Evolutionary conservation across 805 yeast genomes (phyloP), one percentile per base, ranked within the genome.

Genomic region (Candida berthetii): DNA sequence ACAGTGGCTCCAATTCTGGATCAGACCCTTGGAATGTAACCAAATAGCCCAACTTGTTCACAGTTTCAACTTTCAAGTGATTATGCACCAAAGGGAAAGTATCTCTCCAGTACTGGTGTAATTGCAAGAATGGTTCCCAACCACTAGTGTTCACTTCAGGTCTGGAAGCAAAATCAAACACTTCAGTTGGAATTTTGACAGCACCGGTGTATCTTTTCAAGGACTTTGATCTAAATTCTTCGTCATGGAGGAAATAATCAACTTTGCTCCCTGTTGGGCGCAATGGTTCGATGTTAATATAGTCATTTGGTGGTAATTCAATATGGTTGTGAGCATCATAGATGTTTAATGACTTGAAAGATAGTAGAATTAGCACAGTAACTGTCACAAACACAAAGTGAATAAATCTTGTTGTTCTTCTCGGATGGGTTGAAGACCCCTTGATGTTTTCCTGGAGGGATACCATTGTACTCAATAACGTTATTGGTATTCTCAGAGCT

Each of bases 1-100:
- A 52, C 15, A 81, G 50, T 7, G 96, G 95, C 54, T 81, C 77
- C 48, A 80, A 62, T 2, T 57, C 45, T 3, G 52, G 22, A 35
- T 74, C 54, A 4, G 73, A 55, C 9, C 95, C 95, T 45, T 71
- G 58, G 74, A 84, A 77, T 17, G 85, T 80, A 54, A 69, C 71
- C 3, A 87, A 66, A 39, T 85, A 61, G 4, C 88, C 91, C 42
- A 79, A 69, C 17, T 75, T 72, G 52, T 85, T 85, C 40, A 85
- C 74, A 25, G 62, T 69, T 40, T 73, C 78, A 10, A 80, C 62
- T 31, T 70, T 65, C 43, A 81, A 62, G 15, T 67, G 53, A 19
- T 60, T 42, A 45, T 74, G 73, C 11, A 77, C 71, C 38, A 65
- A 52, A 1, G 91, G 91, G 62, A 78, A 85, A 2, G 80, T 62